Evolutionary conservation across 495 filamentous ascomycete species (phyloP).

Genomic region (Delitschia confertaspora): DNA sequence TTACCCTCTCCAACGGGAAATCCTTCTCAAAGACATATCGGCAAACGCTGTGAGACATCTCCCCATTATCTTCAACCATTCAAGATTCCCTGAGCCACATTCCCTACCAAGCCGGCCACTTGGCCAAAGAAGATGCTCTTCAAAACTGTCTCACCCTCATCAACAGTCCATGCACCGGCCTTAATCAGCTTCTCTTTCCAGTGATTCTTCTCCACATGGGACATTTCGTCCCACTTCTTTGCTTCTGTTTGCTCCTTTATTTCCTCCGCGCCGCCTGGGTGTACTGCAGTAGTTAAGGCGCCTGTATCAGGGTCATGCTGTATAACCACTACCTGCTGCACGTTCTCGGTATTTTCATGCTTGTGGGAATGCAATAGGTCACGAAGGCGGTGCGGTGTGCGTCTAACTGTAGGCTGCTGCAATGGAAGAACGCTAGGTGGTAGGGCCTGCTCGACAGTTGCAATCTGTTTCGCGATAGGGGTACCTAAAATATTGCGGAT

Average conservation of each 20-base stretch:
- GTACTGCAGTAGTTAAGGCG: constrained; percentile 25
- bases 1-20: too few relatives aligned
- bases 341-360: not conserved
- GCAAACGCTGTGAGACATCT: too few relatives aligned
- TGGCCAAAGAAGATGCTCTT: constrained; percentile 68
- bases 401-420: constrained; percentile 29
- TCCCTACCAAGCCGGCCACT: constrained; percentile 41
- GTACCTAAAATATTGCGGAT: too few relatives aligned
- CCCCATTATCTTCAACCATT: constrained; percentile 12
- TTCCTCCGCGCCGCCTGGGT: constrained; percentile 30
- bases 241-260: constrained; percentile 41
- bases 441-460: too few relatives aligned
- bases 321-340: constrained; percentile 16
- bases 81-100: constrained; percentile 21
- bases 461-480: too few relatives aligned
- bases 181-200: constrained; percentile 64
- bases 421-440: too few relatives aligned
- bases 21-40: too few relatives aligned
- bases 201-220: constrained; percentile 43
- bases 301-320: constrained; percentile 19
- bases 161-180: constrained; percentile 64
- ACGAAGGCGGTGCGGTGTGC: constrained; percentile 15
- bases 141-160: constrained; percentile 63
- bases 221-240: constrained; percentile 59
- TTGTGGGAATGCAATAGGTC: constrained; percentile 22